phyloP scores from a whole-genome alignment of 106 monocot genomes.

The Iris macrosiphon region DNA sequence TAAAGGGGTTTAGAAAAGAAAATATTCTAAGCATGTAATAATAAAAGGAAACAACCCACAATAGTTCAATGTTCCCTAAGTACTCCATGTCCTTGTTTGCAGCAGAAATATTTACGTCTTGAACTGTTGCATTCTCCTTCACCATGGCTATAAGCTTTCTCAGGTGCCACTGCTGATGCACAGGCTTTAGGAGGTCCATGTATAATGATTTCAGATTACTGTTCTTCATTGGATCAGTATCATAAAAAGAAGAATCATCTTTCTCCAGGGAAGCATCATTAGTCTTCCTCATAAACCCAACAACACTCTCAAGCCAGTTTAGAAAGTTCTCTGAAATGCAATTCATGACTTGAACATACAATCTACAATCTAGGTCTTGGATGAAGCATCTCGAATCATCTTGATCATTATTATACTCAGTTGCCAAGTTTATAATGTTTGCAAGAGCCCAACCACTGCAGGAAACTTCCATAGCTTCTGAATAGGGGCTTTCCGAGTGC shows the following conservation, averaged over 20 bases:
- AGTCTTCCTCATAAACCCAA: constrained; percentile 5
- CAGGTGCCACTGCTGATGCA: constrained; percentile 88
- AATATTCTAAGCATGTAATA: constrained; percentile 71
- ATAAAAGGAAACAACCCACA: constrained; percentile 54
- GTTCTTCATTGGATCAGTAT: constrained; percentile 4
- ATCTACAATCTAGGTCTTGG: constrained; percentile 39
- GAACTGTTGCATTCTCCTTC: constrained; percentile 12
- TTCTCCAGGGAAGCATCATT: constrained; percentile 5
- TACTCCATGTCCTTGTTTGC: constrained; percentile 5
- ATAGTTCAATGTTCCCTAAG: constrained; percentile 23
- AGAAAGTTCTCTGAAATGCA: constrained; percentile 59
- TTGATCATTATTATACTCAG: constrained; percentile 23
- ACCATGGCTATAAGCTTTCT: constrained; percentile 46
- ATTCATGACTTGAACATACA: constrained; percentile 56
- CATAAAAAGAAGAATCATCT: constrained; percentile 10
- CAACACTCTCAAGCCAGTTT: constrained; percentile 33
- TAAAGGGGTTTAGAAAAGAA: constrained; percentile 44
- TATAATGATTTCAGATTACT: constrained; percentile 20
- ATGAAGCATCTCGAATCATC: constrained; percentile 40
- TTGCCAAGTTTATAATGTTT: constrained; percentile 59
- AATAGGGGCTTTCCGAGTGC: constrained; percentile 20
- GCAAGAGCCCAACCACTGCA: constrained; percentile 72
- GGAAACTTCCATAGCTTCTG: constrained; percentile 26
- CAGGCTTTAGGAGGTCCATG: constrained; percentile 56
- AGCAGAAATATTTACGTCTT: constrained; percentile 5